Conservation (phyloP, 164 flowering plant species). For the Nymphaea colorata region DNA sequence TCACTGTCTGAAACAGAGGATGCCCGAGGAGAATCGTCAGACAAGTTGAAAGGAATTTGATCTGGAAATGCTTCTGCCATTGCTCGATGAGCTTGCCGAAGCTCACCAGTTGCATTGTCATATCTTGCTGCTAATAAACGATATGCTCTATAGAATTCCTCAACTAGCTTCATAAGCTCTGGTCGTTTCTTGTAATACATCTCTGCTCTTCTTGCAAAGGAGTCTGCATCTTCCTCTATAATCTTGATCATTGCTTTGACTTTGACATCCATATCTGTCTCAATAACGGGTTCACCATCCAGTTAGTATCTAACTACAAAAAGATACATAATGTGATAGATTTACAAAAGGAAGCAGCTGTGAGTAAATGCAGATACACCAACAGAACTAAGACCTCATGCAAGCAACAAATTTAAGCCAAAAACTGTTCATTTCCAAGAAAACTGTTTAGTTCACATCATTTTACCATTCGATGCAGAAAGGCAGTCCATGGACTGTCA, state of each 20-base stretch:
- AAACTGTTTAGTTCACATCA: too few relatives aligned
- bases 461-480: too few relatives aligned
- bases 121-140: slow-evolving; percentile 96
- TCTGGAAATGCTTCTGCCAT: slow-evolving; percentile 38
- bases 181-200: slow-evolving; percentile 97
- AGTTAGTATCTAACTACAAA: too few relatives aligned
- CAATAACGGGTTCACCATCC: neutral
- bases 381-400: too few relatives aligned
- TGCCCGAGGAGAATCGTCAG: slow-evolving; percentile 40
- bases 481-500: too few relatives aligned
- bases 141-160: slow-evolving; percentile 85
- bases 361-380: too few relatives aligned
- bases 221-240: slow-evolving; percentile 93
- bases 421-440: too few relatives aligned
- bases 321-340: neutral
- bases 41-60: slow-evolving; percentile 37
- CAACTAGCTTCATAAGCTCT: slow-evolving; percentile 87
- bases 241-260: slow-evolving; percentile 94
- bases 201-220: slow-evolving; percentile 92
- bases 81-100: slow-evolving; percentile 78
- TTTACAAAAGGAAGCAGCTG: neutral
- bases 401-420: too few relatives aligned
- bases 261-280: slow-evolving; percentile 74
- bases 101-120: slow-evolving; percentile 76
- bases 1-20: slow-evolving; percentile 31